Evolutionary conservation across 257 asterid species (phyloP), one percentile per base, ranked within the genome.

Genomic region (Haberlea rhodopensis): DNA sequence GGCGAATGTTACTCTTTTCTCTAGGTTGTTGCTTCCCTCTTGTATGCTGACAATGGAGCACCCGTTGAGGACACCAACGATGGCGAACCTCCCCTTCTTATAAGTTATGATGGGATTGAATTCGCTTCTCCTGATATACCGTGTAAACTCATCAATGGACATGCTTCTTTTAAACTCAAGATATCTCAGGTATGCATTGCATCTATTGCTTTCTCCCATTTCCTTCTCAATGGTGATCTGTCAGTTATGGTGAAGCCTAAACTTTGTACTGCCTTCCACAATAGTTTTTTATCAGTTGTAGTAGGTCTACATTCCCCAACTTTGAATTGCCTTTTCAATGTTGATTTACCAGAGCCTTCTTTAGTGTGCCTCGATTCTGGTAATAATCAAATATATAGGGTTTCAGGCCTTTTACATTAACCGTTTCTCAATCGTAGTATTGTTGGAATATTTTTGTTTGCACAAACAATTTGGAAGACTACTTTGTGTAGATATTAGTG

Each of bases 101-200:
- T 73, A 19, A 83, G 80, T 69, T 78, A 68, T 45, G 95, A 86
- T 25, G 95, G 98, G 66, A 69, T 70, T 62, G 98, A 91, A 79
- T 81, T 67, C 65, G 80, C 79, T 78, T 76, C 94, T 64, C 74
- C 70, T 60, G 85, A 91, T 73, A 73, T 78, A 72, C 90, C 95
- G 1, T 81, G 76, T 76, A 83, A 79, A 80, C 68, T 91, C 60
- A 73, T 76, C 45, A 79, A 78, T 29, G 95, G 96, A 3, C 90
- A 82, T 64, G 85, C 95, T 75, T 83, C 95, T 53, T 86, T 91
- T 79, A 88, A 81, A 82, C 90, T 91, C 54, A 91, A 88, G 78
- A 88, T 91, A 79, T 83, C 96, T 62, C 96, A 88, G 89, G 96
- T 84, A 65, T 71, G 26, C 49, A 43, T 60, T 23, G 58, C 53